Evolutionary conservation across 2,329 filamentous ascomycete genomes (phyloP).

Genomic region (Endoconidiophora polonica): DNA sequence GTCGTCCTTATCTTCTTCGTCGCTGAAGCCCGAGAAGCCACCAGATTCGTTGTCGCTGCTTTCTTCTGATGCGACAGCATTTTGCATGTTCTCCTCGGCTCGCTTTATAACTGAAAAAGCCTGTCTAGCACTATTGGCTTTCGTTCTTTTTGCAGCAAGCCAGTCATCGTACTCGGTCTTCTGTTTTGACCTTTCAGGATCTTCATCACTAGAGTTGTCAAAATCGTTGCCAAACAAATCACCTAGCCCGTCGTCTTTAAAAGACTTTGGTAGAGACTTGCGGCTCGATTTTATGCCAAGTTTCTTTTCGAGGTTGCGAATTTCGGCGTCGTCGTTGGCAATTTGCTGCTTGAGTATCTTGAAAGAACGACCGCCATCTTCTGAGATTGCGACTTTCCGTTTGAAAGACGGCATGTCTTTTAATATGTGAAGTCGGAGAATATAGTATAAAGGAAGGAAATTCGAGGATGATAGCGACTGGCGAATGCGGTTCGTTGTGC

Average conservation of each 20-base stretch:
- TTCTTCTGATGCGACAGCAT: neutral
- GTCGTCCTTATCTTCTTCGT: neutral
- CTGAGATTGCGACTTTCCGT: slow-evolving; percentile 5
- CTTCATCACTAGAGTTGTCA: slow-evolving; percentile 31
- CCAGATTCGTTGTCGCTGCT: neutral
- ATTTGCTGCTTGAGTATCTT: slow-evolving; percentile 42
- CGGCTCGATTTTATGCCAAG: slow-evolving; percentile 63
- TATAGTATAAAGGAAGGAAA: neutral
- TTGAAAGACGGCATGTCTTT: slow-evolving; percentile 6
- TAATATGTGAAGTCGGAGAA: neutral
- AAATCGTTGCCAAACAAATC: slow-evolving; percentile 57
- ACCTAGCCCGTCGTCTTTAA: slow-evolving; percentile 68
- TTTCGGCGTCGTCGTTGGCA: slow-evolving; percentile 72
- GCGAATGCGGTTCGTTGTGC: too few species aligned
- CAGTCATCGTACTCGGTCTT: slow-evolving; percentile 42
- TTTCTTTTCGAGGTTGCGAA: slow-evolving; percentile 72
- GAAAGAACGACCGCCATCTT: slow-evolving; percentile 4
- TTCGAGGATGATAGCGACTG: neutral
- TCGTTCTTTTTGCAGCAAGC: slow-evolving; percentile 25
- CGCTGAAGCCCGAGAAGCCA: slow-evolving; percentile 3
- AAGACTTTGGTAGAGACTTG: slow-evolving; percentile 55
- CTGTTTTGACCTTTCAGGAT: slow-evolving; percentile 43
- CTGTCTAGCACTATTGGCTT: neutral
- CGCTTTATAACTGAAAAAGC: neutral
- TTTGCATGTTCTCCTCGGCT: neutral